Base-by-base conservation (phyloP, 176 grass and related monocot genomes). In the Aegilops sharonensis region DNA sequence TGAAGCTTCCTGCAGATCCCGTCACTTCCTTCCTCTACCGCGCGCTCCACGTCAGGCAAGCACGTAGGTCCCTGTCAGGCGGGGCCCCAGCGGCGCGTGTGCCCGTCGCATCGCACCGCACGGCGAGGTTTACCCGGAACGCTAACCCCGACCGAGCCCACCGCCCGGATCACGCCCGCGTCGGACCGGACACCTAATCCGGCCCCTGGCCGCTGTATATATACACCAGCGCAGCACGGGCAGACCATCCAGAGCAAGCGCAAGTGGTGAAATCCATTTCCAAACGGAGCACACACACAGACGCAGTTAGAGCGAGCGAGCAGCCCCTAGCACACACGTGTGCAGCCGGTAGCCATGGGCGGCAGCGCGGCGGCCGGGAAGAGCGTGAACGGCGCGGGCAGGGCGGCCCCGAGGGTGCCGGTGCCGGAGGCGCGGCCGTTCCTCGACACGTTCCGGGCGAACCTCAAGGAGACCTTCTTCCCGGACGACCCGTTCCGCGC, bases 391-490 rank as follows among this genome's bases (percentile, higher is more conserved):
- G 75, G 79, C 24, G 69, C 20, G 23, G 83, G 84, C 60, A 21
- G 45, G 20, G 34, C 34, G 11, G 63, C 3, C 2, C 30, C 4
- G 35, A 79, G 89, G 32, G 94, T 95, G 42, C 92, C 92, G 18
- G n/a, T 99, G 47, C 97, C 92, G 48, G 21, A 90, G 72, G 34
- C 84, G 60, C 60, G 73, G 32, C 85, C 95, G 70, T 95, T 98
- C 89, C 72, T 95, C 4, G 87, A 93, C 37, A 95, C 93, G 8
- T 92, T 98, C 57, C 78, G 85, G 2, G 66, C 35, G 1, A 98
- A 95, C 87, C 59, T 98, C 1, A 98, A 98, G 91, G 95, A 98
- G 91, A 93, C 91, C 6, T 98, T 98, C 85, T 95, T 98, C 82
- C 95, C 95, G 2, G 95, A 98, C 72, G 95, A 98, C 91, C 95